Base-by-base conservation (phyloP, 1,284 basidiomycete species). In the Peniophora sp. region DNA sequence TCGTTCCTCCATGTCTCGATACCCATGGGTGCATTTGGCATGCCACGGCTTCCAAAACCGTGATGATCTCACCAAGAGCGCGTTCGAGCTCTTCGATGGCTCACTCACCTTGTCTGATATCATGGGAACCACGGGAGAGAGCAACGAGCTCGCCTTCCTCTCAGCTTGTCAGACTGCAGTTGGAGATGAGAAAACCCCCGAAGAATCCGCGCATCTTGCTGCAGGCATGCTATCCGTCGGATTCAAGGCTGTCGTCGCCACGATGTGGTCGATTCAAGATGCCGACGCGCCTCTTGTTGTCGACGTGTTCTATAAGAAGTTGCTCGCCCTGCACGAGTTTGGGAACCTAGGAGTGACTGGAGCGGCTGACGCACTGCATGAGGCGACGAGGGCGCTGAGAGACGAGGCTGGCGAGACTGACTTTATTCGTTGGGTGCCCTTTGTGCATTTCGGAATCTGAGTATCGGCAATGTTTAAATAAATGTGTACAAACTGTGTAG, bases 351-450 rank as follows among this genome's bases (percentile, higher is more conserved):
- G 27, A 12, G 5, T 12, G 27, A 32, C 27, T 32, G 27, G 27
- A 5, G 41, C 42, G n/a, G 47, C 51, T 14, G 17, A 43, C 23
- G 51, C 51, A 3, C 46, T 52, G 10, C 41, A 52, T 24, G 24
- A 34, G 27, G 47, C 51, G 23, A 42, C 49, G 1, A 27, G 15
- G 20, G 24, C 18, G 9, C 37, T 49, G n/a, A 34, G 47, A 12
- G 15, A 22, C 5, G 11, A 23, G 1, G 22, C 17, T 17, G 20
- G 35, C 15, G 35, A 49, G 12, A 15, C 8, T 17, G 17, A 17
- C 1, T 49, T 49, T 18, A 27, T 49, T 8, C 17, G 36, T 9
- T 49, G 47, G 47, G 47, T 49, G 3, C 47, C 47, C 1, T 49
- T 49, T 15, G 24, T 49, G 24, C 47, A 42, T 24, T 15, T 41